Percentiles rank a stretch among this genome's conserved stretches.
Conservation (phyloP, 1,139 yeast genomes). For the Magnusiomyces paraingens region DNA sequence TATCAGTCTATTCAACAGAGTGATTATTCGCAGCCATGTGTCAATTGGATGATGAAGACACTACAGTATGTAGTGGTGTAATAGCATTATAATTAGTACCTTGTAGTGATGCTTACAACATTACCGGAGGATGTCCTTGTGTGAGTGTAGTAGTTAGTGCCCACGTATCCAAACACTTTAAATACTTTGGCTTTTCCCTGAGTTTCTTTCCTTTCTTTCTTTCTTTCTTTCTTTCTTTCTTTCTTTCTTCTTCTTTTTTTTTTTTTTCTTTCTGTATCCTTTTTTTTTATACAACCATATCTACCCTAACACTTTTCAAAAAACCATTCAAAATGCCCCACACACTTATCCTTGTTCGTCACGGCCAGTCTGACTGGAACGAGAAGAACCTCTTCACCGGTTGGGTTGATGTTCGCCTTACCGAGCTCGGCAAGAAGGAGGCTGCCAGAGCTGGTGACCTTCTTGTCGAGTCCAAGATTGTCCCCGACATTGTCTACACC, state of each 20-base stretch:
- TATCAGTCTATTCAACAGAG: background rate
- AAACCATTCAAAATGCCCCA: conserved; percentile 20
- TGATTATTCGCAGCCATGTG: background rate
- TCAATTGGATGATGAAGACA: background rate
- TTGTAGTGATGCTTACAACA: background rate
- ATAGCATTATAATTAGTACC: background rate
- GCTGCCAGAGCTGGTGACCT: conserved; percentile 93
- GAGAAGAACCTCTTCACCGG: conserved; percentile 98
- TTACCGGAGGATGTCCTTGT: background rate
- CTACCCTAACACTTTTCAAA: background rate
- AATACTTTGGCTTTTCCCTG: background rate
- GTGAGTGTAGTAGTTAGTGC: background rate
- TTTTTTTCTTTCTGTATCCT: background rate
- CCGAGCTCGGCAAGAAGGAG: conserved; percentile 80
- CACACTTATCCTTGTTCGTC: conserved; percentile 47
- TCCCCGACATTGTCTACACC: conserved; percentile 86
- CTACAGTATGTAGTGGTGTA: background rate
- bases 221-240: background rate
- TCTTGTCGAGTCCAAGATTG: conserved; percentile 76
- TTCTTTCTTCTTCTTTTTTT: too few species aligned
- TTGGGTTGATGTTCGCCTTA: conserved; percentile 93
- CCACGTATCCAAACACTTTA: conserved; percentile 4
- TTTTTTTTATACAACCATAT: background rate
- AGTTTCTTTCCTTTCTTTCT: background rate
- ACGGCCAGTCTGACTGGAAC: conserved; percentile 99